Conservation (phyloP, 2,329 filamentous ascomycete species). For the Cercospora citrullina region DNA sequence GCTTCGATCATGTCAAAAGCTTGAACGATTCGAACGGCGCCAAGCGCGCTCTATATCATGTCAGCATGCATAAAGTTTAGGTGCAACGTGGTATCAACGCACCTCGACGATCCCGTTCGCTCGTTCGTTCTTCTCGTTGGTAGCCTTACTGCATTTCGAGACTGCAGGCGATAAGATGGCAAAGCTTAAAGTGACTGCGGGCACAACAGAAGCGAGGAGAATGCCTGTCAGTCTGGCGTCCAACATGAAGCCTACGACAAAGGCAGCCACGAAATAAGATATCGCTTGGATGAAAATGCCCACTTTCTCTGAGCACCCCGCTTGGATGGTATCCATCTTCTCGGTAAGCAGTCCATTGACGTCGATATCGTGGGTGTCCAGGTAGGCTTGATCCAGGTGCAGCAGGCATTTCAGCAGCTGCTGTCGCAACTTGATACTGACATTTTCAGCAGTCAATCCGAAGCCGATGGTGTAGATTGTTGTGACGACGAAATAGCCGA, state of each 20-base stretch:
- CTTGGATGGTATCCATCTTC: conserved; percentile 49
- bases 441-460: conserved; percentile 52
- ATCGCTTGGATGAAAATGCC: conserved; percentile 50
- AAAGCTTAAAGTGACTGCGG: conserved; percentile 49
- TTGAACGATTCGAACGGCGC: conserved; percentile 51
- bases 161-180: conserved; percentile 45
- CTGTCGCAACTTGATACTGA: conserved; percentile 50
- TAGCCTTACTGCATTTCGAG: conserved; percentile 44
- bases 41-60: conserved; percentile 41
- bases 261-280: conserved; percentile 49
- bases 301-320: conserved; percentile 51
- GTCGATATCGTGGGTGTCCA: conserved; percentile 53
- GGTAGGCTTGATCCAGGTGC: conserved; percentile 55
- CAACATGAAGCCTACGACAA: conserved; percentile 48
- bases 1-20: conserved; percentile 49
- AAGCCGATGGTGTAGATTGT: conserved; percentile 54
- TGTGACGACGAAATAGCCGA: conserved; percentile 52
- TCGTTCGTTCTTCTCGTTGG: conserved; percentile 43
- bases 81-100: background rate
- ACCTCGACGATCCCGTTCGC: conserved; percentile 47
- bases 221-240: conserved; percentile 46
- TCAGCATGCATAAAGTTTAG: background rate
- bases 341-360: conserved; percentile 50
- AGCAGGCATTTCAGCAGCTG: conserved; percentile 51
- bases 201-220: conserved; percentile 50